phyloP scores from a whole-genome alignment of 805 yeast species.

The Starmerella sp. region DNA sequence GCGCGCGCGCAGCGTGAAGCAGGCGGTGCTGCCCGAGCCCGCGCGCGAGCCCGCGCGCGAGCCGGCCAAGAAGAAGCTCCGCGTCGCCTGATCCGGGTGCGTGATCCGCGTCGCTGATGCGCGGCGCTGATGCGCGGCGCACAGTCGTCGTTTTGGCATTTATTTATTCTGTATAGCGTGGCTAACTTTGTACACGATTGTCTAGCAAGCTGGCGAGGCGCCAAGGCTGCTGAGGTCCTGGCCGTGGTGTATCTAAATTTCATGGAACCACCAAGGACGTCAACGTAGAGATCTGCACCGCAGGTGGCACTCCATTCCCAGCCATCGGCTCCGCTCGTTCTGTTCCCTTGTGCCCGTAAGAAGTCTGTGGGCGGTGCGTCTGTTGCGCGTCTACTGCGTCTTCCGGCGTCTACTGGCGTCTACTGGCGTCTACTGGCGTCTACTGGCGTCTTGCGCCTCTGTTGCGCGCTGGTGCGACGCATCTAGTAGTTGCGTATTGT shows the following conservation, averaged over 20 bases:
- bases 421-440: not conserved
- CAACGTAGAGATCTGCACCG: too few relatives aligned
- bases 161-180: not conserved
- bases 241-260: too few relatives aligned
- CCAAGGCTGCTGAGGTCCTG: too few relatives aligned
- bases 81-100: not conserved
- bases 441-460: not conserved
- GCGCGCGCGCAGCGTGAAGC: constrained; percentile 65
- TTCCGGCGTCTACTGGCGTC: not conserved
- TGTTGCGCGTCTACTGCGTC: too few relatives aligned
- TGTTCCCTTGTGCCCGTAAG: too few relatives aligned
- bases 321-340: too few relatives aligned
- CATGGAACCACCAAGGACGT: too few relatives aligned
- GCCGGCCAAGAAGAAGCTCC: constrained; percentile 9
- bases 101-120: too few relatives aligned
- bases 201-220: not conserved
- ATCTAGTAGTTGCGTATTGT: constrained; percentile 34
- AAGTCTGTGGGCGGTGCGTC: too few relatives aligned
- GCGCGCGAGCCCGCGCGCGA: not conserved
- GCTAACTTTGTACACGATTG: not conserved
- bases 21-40: constrained; percentile 34
- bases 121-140: not conserved
- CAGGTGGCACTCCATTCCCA: too few relatives aligned
- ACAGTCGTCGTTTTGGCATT: not conserved
- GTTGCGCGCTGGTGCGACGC: too few relatives aligned